Evolutionary conservation across 192 early-diverging fungal species (phyloP).

Genomic region (Dimargaris verticillata): DNA sequence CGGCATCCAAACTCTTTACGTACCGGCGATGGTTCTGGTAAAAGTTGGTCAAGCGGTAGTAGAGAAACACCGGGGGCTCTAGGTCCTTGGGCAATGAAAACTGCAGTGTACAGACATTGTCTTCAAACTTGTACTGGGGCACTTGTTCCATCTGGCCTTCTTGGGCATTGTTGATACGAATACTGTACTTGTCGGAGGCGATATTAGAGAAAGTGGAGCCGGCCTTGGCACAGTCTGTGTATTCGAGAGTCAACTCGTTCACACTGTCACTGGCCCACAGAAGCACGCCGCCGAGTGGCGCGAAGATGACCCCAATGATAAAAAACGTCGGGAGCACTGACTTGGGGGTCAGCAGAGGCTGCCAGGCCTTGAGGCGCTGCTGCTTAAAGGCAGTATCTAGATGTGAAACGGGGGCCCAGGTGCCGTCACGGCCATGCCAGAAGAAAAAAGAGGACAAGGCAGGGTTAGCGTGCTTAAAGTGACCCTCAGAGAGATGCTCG

Average conservation of each 20-base stretch:
- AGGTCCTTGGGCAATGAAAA: slow-evolving; percentile 51
- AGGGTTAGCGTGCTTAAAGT: too few relatives aligned
- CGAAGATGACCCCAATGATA: slow-evolving; percentile 82
- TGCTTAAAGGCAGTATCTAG: slow-evolving; percentile 97
- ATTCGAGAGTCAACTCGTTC: slow-evolving; percentile 80
- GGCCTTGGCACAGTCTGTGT: slow-evolving; percentile 61
- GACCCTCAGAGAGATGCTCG: too few relatives aligned
- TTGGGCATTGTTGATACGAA: slow-evolving; percentile 14
- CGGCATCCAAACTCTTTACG: slow-evolving; percentile 70
- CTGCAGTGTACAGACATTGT: slow-evolving; percentile 49
- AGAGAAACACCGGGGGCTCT: slow-evolving; percentile 71
- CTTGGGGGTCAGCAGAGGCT: slow-evolving; percentile 95
- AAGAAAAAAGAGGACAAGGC: too few relatives aligned
- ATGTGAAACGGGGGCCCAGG: slow-evolving; percentile 7
- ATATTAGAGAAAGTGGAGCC: slow-evolving; percentile 11
- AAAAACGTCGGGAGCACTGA: slow-evolving; percentile 94
- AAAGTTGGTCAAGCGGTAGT: slow-evolving; percentile 93
- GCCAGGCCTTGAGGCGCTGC: slow-evolving; percentile 97
- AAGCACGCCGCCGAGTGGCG: slow-evolving; percentile 83
- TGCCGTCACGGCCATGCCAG: too few relatives aligned
- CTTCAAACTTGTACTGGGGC: slow-evolving; percentile 31
- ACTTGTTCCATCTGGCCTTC: background rate
- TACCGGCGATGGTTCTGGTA: slow-evolving; percentile 98
- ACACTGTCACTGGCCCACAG: slow-evolving; percentile 77
- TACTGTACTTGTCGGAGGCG: slow-evolving; percentile 15